Conservation (phyloP, 2,329 filamentous ascomycete genomes). For the Phialocephala sp. region DNA sequence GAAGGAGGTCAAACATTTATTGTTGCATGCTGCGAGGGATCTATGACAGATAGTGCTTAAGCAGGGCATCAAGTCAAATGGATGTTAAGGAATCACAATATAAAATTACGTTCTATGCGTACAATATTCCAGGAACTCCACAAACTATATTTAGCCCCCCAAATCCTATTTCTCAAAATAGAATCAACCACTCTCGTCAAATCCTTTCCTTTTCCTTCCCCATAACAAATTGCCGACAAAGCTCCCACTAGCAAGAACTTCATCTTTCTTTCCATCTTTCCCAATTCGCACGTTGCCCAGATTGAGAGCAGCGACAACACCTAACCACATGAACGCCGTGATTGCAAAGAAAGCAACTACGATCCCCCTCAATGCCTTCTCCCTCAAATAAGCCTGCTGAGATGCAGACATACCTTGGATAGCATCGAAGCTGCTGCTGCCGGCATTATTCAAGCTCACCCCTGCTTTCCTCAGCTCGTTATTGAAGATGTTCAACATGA, state of each 20-base stretch:
- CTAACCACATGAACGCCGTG: slow-evolving; percentile 60
- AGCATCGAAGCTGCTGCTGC: slow-evolving; percentile 44
- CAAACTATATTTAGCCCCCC: background rate
- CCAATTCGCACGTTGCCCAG: slow-evolving; percentile 54
- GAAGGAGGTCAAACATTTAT: no score
- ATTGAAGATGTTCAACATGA: slow-evolving; percentile 74
- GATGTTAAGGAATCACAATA: no score
- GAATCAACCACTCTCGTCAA: background rate
- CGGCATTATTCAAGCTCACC: slow-evolving; percentile 27
- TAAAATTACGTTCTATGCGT: no score
- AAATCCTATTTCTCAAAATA: background rate
- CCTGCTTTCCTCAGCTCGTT: slow-evolving; percentile 48
- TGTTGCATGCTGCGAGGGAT: no score
- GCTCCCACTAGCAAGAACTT: slow-evolving; percentile 26
- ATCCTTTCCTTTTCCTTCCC: slow-evolving; percentile 6
- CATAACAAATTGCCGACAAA: slow-evolving; percentile 25
- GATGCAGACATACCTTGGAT: slow-evolving; percentile 45
- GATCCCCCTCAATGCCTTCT: slow-evolving; percentile 60
- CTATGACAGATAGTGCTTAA: no score
- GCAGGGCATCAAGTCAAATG: no score
- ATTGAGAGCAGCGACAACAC: slow-evolving; percentile 49
- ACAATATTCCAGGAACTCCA: no score
- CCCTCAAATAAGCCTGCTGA: slow-evolving; percentile 47
- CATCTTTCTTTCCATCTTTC: slow-evolving; percentile 31
- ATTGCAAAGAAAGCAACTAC: slow-evolving; percentile 69